Conservation (phyloP, 1,139 yeast species). For the Yamadazyma triangularis region DNA sequence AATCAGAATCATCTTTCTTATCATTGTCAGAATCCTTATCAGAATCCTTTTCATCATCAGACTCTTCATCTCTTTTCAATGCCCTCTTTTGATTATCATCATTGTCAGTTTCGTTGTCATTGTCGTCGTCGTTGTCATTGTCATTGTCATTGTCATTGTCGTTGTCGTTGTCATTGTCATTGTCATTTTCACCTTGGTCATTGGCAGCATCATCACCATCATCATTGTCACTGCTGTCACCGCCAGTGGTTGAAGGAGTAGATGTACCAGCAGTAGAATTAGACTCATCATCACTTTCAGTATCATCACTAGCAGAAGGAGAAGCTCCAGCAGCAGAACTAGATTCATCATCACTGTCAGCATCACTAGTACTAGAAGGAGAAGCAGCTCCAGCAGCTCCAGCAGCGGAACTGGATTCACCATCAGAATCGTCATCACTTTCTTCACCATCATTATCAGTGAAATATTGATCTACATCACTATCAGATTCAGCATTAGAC, state of each 20-base stretch:
- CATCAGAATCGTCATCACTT: constrained; percentile 1
- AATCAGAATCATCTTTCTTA: constrained; percentile 1
- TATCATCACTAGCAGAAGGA: constrained; percentile 1
- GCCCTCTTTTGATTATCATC: constrained; percentile 1
- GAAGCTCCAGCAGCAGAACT: constrained; percentile 1
- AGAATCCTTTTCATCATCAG: constrained; percentile 3
- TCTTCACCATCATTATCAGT: constrained; percentile 5
- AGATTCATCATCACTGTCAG: constrained; percentile 4
- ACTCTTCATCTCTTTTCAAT: constrained; percentile 1
- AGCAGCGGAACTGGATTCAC: constrained; percentile 3
- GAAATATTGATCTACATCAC: constrained; percentile 5
- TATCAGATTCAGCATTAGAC: constrained; percentile 5
- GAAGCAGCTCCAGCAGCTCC: constrained; percentile 3
- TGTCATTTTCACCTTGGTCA: background rate
- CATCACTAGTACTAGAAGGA: constrained; percentile 1
- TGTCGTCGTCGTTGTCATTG: constrained; percentile 1
- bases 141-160: constrained; percentile 2
- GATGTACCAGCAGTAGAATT: constrained; percentile 1
- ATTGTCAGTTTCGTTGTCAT: constrained; percentile 2
- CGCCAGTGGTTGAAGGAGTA: too few relatives aligned
- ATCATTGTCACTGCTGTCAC: constrained; percentile 1
- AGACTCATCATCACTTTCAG: constrained; percentile 4
- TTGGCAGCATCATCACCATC: constrained; percentile 2
- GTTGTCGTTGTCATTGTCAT: constrained; percentile 1
- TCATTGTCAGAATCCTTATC: constrained; percentile 2